A percentile compares a stretch with the other conserved stretches of the same genome.
phyloP scores from a whole-genome alignment of 805 yeast species.

The Saccharomyces paradoxus region DNA sequence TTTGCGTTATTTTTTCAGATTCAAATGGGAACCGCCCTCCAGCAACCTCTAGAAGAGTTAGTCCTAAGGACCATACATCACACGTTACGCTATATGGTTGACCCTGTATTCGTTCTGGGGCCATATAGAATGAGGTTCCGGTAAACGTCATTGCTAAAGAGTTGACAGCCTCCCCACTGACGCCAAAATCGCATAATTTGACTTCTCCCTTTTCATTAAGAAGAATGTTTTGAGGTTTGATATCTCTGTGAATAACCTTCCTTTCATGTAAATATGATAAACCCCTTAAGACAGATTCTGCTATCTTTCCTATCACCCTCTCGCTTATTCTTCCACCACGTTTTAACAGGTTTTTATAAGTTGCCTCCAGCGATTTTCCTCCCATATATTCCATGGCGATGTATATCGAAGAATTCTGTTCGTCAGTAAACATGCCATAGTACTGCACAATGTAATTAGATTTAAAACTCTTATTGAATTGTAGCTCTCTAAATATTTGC shows the following conservation, averaged over 20 bases:
- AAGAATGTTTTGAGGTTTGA: constrained; percentile 85
- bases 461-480: constrained; percentile 70
- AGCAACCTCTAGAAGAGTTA: constrained; percentile 84
- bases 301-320: constrained; percentile 79
- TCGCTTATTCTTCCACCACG: constrained; percentile 83
- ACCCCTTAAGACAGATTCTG: constrained; percentile 75
- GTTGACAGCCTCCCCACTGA: constrained; percentile 88
- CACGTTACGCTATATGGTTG: constrained; percentile 87
- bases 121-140: constrained; percentile 97
- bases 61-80: constrained; percentile 91
- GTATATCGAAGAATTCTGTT: constrained; percentile 66
- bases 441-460: constrained; percentile 80
- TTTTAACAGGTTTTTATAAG: constrained; percentile 60
- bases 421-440: constrained; percentile 80
- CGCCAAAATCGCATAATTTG: constrained; percentile 92
- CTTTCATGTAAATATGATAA: constrained; percentile 76
- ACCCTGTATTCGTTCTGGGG: constrained; percentile 91
- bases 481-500: constrained; percentile 81
- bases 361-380: constrained; percentile 78
- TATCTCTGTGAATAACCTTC: constrained; percentile 83
- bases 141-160: constrained; percentile 90
- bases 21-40: constrained; percentile 75
- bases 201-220: constrained; percentile 69
- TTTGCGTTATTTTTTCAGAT: constrained; percentile 33
- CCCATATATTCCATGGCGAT: constrained; percentile 96